These are phyloP conservation scores for Grammothele lineata DNA, from an alignment of 768 basidiomycete genomes.

Conservation along the genomic window DNA sequence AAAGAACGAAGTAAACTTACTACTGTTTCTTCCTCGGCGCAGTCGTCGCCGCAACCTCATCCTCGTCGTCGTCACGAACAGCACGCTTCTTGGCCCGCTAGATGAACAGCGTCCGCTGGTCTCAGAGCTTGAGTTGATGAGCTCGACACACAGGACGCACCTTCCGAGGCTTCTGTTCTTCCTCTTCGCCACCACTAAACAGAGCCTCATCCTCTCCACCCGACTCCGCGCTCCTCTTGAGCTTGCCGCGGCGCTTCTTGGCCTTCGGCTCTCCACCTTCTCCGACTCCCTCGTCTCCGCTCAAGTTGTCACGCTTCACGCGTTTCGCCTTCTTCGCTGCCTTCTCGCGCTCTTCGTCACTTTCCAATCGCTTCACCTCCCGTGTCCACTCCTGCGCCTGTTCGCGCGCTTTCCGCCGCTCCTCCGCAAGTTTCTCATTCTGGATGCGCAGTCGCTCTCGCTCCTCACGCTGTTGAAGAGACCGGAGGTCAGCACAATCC, in stretches of 20 bases:
- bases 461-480: conserved; percentile 44
- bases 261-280: conserved; percentile 48
- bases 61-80: conserved; percentile 75
- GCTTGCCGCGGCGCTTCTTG: conserved; percentile 68
- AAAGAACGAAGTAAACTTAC: conserved; percentile 47
- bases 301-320: conserved; percentile 45
- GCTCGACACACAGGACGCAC: conserved; percentile 30
- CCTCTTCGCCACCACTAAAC: conserved; percentile 74
- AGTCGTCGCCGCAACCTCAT: conserved; percentile 46
- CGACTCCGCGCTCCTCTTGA: conserved; percentile 51
- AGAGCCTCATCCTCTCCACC: conserved; percentile 50
- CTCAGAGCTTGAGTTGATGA: no score
- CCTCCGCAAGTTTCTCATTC: conserved; percentile 76
- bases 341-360: conserved; percentile 75
- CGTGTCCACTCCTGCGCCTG: conserved; percentile 77
- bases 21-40: conserved; percentile 74
- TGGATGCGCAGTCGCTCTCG: conserved; percentile 63
- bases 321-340: conserved; percentile 46
- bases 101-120: no score
- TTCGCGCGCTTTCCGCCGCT: conserved; percentile 70
- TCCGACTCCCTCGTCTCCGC: conserved; percentile 28
- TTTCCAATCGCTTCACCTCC: conserved; percentile 53
- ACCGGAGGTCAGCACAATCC: no score
- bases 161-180: conserved; percentile 68
- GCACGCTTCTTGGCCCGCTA: conserved; percentile 68